Percentiles rank a stretch among this genome's conserved stretches.
These are phyloP conservation scores for Trichoderma koningii DNA, from an alignment of 2,329 filamentous ascomycete species.

Conservation along the genomic window DNA sequence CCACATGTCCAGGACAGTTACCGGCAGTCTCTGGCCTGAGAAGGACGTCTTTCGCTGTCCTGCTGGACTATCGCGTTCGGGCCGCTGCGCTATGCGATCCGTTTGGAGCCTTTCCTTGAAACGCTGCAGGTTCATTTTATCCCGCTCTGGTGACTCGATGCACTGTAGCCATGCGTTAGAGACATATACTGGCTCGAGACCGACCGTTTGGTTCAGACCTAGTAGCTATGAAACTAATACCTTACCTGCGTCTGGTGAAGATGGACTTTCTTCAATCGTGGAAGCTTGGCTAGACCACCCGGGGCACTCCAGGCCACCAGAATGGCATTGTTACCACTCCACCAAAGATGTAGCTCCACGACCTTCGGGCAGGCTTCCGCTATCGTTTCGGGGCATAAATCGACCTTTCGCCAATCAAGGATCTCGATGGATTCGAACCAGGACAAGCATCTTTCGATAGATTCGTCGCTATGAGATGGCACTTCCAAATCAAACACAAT, in stretches of 20 bases:
- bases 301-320: neutral
- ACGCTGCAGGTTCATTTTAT: neutral
- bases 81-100: neutral
- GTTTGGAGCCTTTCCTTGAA: neutral
- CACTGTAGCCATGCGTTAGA: neutral
- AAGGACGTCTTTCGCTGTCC: neutral
- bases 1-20: neutral
- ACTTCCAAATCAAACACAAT: neutral
- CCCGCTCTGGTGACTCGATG: neutral
- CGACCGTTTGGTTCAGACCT: neutral
- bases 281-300: neutral
- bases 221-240: too few species aligned
- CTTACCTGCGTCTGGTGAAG: neutral
- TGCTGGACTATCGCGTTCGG: neutral
- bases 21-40: neutral
- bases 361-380: neutral
- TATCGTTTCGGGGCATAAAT: slow-evolving; percentile 3
- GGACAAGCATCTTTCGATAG: neutral
- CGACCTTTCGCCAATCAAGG: neutral
- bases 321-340: slow-evolving; percentile 6
- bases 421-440: neutral
- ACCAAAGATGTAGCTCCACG: neutral
- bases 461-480: slow-evolving; percentile 8
- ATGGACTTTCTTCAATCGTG: neutral
- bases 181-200: neutral